Evolutionary conservation across 345 rosid genomes (phyloP), one percentile per base, ranked within the genome.

Genomic region (Lepidium didymum): DNA sequence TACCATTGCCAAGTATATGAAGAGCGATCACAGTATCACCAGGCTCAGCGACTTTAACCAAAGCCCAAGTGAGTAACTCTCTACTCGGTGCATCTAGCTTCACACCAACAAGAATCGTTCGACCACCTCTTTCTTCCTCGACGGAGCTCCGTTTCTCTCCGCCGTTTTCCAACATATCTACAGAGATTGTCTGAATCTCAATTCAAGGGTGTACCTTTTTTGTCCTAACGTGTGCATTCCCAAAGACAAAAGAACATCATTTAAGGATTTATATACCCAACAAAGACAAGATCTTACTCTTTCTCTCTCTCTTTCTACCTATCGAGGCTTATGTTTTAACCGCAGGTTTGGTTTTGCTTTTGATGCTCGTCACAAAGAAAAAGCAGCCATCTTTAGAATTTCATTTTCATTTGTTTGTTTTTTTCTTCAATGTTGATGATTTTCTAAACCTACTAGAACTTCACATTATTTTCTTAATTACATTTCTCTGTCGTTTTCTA

Each of bases 51-150:
- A 87, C 83, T 79, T 89, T 89, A 69, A 94, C 92, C 41, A 94
- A 70, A 57, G 96, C 81, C 99, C 99, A 94, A 21, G 99, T 88
- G 19, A 94, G 79, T 75, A 91, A 71, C 79, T 91, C 97, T 62
- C 86, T 82, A 59, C 99, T 87, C 59, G 76, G 81, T 2, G 78
- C 82, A 62, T 94, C 96, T 36, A 91, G 68, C 77, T 86, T 91
- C 66, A 93, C 83, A 10, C 96, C 97, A 34, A 94, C 99, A 49
- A 91, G 84, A 76, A 94, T 85, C 62, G 87, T 86, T 54, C 77
- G 82, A 52, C 69, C 79, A 41, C 73, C 78, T 14, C n/a, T 50
- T 15, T 5, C 42, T 42, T 44, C 78, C 21, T 53, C 68, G 56
- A 51, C 67, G 70, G 75, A 77, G 73, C 63, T 69, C 8, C 5